phyloP scores from a whole-genome alignment of 192 early-diverging fungal genomes.

The Coemansia aciculifera region DNA sequence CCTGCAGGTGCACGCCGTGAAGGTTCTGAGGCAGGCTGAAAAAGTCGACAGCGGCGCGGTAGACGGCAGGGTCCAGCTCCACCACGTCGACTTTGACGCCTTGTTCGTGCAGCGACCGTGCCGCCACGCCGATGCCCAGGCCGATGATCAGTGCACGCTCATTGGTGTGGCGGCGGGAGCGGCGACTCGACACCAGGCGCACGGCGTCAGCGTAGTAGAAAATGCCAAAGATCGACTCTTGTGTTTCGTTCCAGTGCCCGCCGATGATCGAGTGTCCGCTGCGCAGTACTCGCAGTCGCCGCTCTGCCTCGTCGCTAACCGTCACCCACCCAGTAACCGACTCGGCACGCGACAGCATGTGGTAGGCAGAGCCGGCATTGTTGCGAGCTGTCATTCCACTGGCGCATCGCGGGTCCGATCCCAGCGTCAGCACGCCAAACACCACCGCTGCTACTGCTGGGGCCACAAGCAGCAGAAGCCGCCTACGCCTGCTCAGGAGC shows the following conservation, averaged over 20 bases:
- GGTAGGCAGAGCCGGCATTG: constrained; percentile 26
- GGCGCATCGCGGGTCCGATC: constrained; percentile 58
- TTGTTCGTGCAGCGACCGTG: constrained; percentile 61
- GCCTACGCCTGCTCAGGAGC: constrained; percentile 14
- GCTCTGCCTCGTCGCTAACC: constrained; percentile 57
- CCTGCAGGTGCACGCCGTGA: constrained; percentile 63
- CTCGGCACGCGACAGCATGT: constrained; percentile 70
- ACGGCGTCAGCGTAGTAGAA: constrained; percentile 86
- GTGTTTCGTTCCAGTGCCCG: constrained; percentile 66
- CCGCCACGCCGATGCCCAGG: constrained; percentile 78
- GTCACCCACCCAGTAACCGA: constrained; percentile 82
- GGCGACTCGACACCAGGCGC: constrained; percentile 45
- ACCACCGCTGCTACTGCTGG: neutral
- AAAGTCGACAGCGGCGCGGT: constrained; percentile 64
- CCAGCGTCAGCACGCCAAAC: constrained; percentile 23
- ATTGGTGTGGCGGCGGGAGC: constrained; percentile 11
- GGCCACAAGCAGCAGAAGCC: constrained; percentile 4
- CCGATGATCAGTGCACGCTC: constrained; percentile 64
- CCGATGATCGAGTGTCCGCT: constrained; percentile 89
- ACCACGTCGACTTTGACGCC: constrained; percentile 74
- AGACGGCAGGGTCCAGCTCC: constrained; percentile 80
- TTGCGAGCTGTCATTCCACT: constrained; percentile 44
- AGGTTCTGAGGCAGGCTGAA: constrained; percentile 64
- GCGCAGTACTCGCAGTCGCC: constrained; percentile 72
- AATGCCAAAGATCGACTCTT: constrained; percentile 73